Base-by-base conservation (phyloP, 2,329 filamentous ascomycete species). In the Metarhizium rileyi region DNA sequence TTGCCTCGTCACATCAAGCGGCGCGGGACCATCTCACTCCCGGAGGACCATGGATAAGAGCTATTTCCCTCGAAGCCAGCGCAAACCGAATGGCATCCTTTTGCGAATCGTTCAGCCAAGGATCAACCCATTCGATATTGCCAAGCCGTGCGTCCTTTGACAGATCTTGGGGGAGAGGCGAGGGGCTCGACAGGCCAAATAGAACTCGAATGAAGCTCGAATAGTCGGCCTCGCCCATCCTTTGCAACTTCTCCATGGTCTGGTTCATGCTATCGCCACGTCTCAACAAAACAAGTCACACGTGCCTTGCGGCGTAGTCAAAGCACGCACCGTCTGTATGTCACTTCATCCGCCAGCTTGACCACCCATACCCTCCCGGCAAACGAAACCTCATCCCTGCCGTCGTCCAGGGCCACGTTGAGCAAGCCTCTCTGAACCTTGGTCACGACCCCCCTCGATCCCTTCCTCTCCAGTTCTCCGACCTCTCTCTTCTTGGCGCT, bases 1-100 rank as follows among this genome's bases (percentile, higher is more conserved):
- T 33, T 35, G 27, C 9, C 30, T 33, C 30, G 33, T 42, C 20
- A 14, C 20, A 42, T 20, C 16, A 7, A 16, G n/a, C 16, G 16
- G 16, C 16, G 18, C 3, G 38, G 33, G 26, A n/a, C 16, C 16
- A 25, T 46, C 42, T 42, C 66, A 80, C 80, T 1, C 93, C 93
- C 1, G 93, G 93, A 1, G 93, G 93, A 0, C 93, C 93, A 63
- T 98, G 93, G 48, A 98, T 95, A 52, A 96, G 73, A 2, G 89
- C 87, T 26, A 97, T 78, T 60, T 96, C 90, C 48, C 76, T 76
- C 1, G 87, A 86, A 6, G 84, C 85, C 48, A 98, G 70, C 0
- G 91, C 90, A 62, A 97, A 98, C n/a, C 80, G 69, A 51, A 86
- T 81, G 16, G 82, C 82, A 50, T 83, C 78, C 57, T 82, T 84